Evolutionary conservation across 2,329 filamentous ascomycete species (phyloP), one percentile per base, ranked within the genome.

Genomic region (Trichoderma sp.): DNA sequence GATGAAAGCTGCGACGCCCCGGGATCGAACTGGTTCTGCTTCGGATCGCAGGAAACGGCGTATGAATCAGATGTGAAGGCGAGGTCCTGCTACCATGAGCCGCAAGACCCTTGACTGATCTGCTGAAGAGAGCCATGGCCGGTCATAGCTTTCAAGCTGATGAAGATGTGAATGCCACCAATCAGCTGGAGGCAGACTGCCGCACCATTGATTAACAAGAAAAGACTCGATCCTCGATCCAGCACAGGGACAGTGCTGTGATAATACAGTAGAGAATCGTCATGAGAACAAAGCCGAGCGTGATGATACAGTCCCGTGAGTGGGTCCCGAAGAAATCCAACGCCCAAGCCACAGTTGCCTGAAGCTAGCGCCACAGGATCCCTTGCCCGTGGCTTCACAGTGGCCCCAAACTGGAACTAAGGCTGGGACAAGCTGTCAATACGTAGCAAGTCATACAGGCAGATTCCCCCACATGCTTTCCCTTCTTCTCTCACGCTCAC

Each of bases 1-100:
- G 70, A 61, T 80, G 79, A 67, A 82, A 78, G 42, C 66, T 70
- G 57, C 76, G 76, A 6, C 19, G 64, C 27, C 48, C 64, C 34
- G 64, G 67, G 17, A 50, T 25, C 3, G 35, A 42, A 4, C 13
- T 48, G 27, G 48, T 9, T 17, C 19, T 60, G 57, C 32, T 48
- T 39, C 66, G 59, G 37, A 53, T 22, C 10, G 58, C 19, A 34
- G 54, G 34, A 35, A 60, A 19, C 17, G 60, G n/a, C 52, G 53
- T 10, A 32, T 42, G 64, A 17, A 15, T 45, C n/a, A 27, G 34
- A 19, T 35, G 50, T 58, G 22, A 25, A 5, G 19, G 27, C 29
- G 25, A 60, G n/a, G 17, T 12, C 52, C 61, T 59, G 53, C 27
- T 68, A 58, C 52, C 52, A 48, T 22, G 67, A 10, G 27, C 35